phyloP scores from a whole-genome alignment of 1,284 basidiomycete species.

The Cryptococcus wingfieldii region DNA sequence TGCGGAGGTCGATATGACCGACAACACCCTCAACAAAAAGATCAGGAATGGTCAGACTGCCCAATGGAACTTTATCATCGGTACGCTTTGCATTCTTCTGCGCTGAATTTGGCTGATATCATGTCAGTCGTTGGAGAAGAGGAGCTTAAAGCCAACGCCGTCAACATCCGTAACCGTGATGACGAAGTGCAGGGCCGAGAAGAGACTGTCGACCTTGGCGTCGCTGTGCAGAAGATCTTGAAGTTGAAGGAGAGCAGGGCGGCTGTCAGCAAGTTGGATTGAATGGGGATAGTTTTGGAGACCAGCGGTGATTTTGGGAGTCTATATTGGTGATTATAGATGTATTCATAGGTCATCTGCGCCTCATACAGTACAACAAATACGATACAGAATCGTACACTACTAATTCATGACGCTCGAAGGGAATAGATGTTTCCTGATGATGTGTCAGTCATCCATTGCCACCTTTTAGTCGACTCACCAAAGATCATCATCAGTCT shows the following conservation, averaged over 20 bases:
- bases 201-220: slow-evolving; percentile 43
- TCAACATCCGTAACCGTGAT: slow-evolving; percentile 93
- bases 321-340: neutral
- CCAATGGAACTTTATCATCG: slow-evolving; percentile 96
- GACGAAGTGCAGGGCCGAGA: slow-evolving; percentile 56
- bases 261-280: slow-evolving; percentile 20
- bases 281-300: neutral
- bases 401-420: neutral
- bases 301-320: neutral
- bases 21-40: slow-evolving; percentile 94
- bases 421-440: slow-evolving; percentile 26
- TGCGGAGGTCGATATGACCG: slow-evolving; percentile 86
- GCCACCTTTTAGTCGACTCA: neutral
- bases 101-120: neutral
- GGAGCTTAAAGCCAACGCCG: slow-evolving; percentile 76
- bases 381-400: too few relatives aligned
- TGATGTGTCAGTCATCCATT: neutral
- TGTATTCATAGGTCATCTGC: neutral
- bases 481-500: slow-evolving; percentile 31
- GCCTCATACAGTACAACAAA: too few relatives aligned
- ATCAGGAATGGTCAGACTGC: slow-evolving; percentile 87
- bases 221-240: slow-evolving; percentile 36
- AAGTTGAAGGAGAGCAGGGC: slow-evolving; percentile 36
- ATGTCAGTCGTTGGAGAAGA: slow-evolving; percentile 83
- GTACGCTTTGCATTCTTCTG: slow-evolving; percentile 52